phyloP scores from a whole-genome alignment of 2,329 filamentous ascomycete genomes.

The Penicillium sp. region DNA sequence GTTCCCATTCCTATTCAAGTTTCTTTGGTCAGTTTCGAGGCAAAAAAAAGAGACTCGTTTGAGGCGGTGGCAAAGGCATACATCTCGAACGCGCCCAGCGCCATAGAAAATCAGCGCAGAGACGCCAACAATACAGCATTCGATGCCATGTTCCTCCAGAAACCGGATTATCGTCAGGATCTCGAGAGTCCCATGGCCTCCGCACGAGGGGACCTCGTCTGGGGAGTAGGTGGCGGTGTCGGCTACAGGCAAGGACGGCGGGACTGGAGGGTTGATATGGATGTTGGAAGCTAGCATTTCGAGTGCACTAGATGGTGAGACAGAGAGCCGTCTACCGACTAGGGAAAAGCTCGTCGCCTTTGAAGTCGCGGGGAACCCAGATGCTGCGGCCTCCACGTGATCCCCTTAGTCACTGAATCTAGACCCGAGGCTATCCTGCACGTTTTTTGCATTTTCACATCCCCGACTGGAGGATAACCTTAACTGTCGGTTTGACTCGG shows the following conservation, averaged over 20 bases:
- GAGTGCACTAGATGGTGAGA: slow-evolving; percentile 2
- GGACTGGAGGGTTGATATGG: slow-evolving; percentile 15
- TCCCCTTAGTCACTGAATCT: slow-evolving; percentile 19
- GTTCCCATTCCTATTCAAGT: slow-evolving; percentile 28
- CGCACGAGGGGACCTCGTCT: slow-evolving; percentile 23
- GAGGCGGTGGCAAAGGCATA: slow-evolving; percentile 10
- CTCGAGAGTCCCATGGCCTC: slow-evolving; percentile 29
- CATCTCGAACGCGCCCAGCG: slow-evolving; percentile 28
- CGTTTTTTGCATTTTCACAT: neutral
- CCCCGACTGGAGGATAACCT: neutral
- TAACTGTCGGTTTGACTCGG: neutral
- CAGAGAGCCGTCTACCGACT: slow-evolving; percentile 1
- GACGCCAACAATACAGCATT: slow-evolving; percentile 32
- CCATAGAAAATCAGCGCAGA: slow-evolving; percentile 32
- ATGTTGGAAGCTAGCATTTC: slow-evolving; percentile 22
- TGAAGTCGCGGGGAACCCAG: slow-evolving; percentile 19
- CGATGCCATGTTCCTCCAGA: slow-evolving; percentile 30
- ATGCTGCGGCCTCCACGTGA: slow-evolving; percentile 18
- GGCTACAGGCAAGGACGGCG: slow-evolving; percentile 13
- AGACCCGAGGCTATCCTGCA: slow-evolving; percentile 9
- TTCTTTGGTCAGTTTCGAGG: neutral
- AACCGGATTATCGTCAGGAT: slow-evolving; percentile 29
- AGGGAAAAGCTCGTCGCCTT: neutral
- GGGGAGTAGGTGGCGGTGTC: slow-evolving; percentile 19
- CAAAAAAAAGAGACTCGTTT: neutral